A percentile compares a stretch with the other conserved stretches of the same genome.
Evolutionary conservation across 441 rosid genomes (phyloP).

Genomic region (Codiaeum variegatum): DNA sequence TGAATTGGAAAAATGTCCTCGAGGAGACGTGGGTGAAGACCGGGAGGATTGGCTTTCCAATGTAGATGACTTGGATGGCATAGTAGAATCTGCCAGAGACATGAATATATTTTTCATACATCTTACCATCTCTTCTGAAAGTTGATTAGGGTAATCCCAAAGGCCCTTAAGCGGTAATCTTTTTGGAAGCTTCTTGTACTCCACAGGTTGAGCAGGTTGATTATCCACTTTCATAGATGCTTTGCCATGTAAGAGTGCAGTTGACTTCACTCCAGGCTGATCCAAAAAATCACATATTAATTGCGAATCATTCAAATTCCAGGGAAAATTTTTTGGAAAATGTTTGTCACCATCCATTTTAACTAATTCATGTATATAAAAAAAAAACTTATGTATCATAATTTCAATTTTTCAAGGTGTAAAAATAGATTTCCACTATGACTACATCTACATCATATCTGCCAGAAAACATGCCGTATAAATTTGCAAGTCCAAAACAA

Average conservation of each 20-base stretch:
- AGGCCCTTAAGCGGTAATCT: conserved; percentile 42
- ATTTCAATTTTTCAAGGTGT: not conserved
- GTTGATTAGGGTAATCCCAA: conserved; percentile 49
- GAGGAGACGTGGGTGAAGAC: conserved; percentile 40
- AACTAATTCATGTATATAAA: not conserved
- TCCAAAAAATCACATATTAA: conserved; percentile 16
- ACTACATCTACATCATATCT: not conserved
- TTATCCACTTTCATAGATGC: conserved; percentile 26
- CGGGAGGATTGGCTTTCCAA: conserved; percentile 48
- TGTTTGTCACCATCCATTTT: not conserved
- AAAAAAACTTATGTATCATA: not conserved
- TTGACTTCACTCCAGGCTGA: conserved; percentile 40
- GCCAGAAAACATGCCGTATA: not conserved
- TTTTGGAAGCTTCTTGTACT: conserved; percentile 39
- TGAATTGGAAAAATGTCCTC: conserved; percentile 46
- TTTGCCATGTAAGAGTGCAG: conserved; percentile 27
- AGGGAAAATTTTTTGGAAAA: not conserved
- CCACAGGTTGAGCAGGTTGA: conserved; percentile 26
- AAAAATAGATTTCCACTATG: not conserved
- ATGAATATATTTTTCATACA: conserved; percentile 64
- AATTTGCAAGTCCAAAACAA: not conserved
- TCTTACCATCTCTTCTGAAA: conserved; percentile 66
- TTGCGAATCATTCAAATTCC: not conserved
- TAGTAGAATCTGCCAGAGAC: conserved; percentile 45
- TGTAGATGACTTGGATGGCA: conserved; percentile 29